phyloP scores from a whole-genome alignment of 257 asterid species.

The Sherardia arvensis region DNA sequence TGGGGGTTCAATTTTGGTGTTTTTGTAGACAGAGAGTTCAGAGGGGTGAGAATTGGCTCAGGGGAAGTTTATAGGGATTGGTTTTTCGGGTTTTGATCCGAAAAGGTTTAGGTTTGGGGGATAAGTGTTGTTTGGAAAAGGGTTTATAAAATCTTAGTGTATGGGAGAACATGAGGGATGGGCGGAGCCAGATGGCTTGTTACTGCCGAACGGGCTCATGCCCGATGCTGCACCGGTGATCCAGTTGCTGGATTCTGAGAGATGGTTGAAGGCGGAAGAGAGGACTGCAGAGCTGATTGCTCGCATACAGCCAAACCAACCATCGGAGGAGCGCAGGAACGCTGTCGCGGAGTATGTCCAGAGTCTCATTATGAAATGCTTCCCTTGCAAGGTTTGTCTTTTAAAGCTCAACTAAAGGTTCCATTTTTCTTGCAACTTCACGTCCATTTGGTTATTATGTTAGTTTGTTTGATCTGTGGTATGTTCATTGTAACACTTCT shows the following conservation, averaged over 20 bases:
- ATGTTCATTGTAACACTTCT: neutral
- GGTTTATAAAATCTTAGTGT: constrained; percentile 23
- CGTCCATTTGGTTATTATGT: neutral
- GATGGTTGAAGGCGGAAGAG: constrained; percentile 90
- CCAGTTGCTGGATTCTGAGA: constrained; percentile 47
- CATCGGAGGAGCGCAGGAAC: constrained; percentile 79
- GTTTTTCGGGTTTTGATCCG: neutral
- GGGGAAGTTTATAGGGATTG: constrained; percentile 11
- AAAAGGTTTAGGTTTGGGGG: neutral
- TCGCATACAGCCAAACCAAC: constrained; percentile 80
- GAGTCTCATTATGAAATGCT: constrained; percentile 72
- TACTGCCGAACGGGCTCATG: constrained; percentile 65
- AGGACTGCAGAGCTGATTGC: constrained; percentile 85
- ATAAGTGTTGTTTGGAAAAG: constrained; percentile 14
- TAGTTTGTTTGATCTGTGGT: neutral
- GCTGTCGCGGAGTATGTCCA: constrained; percentile 89
- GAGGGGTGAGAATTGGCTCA: constrained; percentile 1
- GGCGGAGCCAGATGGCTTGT: constrained; percentile 63
- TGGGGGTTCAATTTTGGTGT: constrained; percentile 3
- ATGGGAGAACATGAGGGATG: constrained; percentile 91
- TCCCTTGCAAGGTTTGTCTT: constrained; percentile 82
- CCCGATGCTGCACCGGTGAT: constrained; percentile 59
- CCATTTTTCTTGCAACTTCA: neutral
- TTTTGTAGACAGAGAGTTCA: neutral
- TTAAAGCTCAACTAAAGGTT: constrained; percentile 6